Evolutionary conservation across 2,329 filamentous ascomycete species (phyloP).

Genomic region (Periglandula ipomoeae): DNA sequence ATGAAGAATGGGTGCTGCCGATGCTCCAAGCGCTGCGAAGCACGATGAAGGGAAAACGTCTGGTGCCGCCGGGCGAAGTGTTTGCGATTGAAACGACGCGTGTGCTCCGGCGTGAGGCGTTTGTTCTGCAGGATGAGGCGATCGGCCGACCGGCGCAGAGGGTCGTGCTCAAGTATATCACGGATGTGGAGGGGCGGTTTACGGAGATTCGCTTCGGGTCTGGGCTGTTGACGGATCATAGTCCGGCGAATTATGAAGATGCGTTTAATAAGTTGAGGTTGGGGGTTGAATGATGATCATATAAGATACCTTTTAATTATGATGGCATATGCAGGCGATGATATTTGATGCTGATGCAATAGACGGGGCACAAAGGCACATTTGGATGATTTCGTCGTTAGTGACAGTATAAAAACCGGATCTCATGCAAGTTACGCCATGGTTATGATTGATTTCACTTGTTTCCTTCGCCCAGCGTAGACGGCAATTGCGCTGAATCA

Average conservation of each 20-base stretch:
- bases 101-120: constrained; percentile 59
- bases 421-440: too few relatives aligned
- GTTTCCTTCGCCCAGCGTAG: too few relatives aligned
- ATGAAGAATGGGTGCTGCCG: constrained; percentile 61
- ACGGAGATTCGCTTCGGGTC: constrained; percentile 62
- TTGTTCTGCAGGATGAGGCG: constrained; percentile 36
- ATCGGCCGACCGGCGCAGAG: constrained; percentile 59
- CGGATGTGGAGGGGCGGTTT: constrained; percentile 62
- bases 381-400: too few relatives aligned
- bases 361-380: too few relatives aligned
- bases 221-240: constrained; percentile 69
- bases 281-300: constrained; percentile 30
- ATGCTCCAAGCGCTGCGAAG: constrained; percentile 57
- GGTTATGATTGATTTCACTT: too few relatives aligned
- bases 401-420: too few relatives aligned
- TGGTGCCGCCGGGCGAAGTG: constrained; percentile 68
- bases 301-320: background rate
- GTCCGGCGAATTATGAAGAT: constrained; percentile 63
- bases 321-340: too few relatives aligned
- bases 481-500: too few relatives aligned
- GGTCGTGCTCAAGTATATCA: constrained; percentile 60
- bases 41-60: constrained; percentile 59
- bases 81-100: constrained; percentile 61
- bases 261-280: constrained; percentile 51
- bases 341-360: too few relatives aligned